Base-by-base conservation (phyloP, 2,329 filamentous ascomycete species). In the Coniochaeta sp. region DNA sequence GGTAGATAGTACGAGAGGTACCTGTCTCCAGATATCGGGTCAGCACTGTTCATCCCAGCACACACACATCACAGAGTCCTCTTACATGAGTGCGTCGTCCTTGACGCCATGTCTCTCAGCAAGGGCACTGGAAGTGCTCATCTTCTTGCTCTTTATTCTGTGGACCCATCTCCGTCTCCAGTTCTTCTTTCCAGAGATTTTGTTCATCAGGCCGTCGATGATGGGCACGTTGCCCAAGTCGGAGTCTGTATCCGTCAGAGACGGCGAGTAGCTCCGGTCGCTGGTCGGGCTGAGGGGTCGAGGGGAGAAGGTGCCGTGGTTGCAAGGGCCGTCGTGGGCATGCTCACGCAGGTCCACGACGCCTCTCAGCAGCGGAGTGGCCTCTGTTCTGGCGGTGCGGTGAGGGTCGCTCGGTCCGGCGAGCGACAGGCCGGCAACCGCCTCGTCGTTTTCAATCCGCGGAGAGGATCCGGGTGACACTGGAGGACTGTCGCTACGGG, bases 1-100 rank as follows among this genome's bases (percentile, higher is more conserved):
- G 95, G 95, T 54, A 99, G 79, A 71, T 99, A 99, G 77, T 99
- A 98, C 4, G 89, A 87, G 62, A 97, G 75, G 71, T 98, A 97
- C 85, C 89, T 92, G 62, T 17, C n/a, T 4, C 22, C 17, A n/a
- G 24, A n/a, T 24, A 42, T 58, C 30, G 55, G 59, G 14, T 32
- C 3, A 30, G 22, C 8, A 30, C n/a, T 22, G 26, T 30, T 28
- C 17, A 8, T 19, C 38, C 2, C 6, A n/a, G n/a, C 38, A 40
- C 38, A 40, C 38, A 40, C 38, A 4, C 38, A 40, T 40, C n/a
- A 5, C 7, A 40, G 17, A n/a, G 17, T 5, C 2, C 19, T 38
- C 85, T 66, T 77, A 92, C 91, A 96, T 93, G 63, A 84, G 79
- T 61, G 84, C 81, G 24, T 83, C 87, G 70, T 91, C 87, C 68